Evolutionary conservation across 140 eudicot genomes (phyloP).

Genomic region (Anethum foeniculum): DNA sequence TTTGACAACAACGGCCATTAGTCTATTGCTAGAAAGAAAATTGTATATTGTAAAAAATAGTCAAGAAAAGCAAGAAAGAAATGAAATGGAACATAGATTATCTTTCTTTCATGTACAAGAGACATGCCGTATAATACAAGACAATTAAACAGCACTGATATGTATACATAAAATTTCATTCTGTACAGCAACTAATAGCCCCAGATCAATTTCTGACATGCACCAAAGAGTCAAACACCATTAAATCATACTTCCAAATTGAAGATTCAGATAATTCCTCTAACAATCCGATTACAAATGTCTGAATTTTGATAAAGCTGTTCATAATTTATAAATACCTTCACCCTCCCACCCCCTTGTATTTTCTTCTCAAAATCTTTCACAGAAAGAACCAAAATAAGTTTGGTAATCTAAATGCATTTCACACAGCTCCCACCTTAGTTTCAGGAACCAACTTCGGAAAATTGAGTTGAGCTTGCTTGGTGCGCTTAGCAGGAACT

Average conservation of each 20-base stretch:
- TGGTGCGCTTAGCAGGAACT: slow-evolving; percentile 45
- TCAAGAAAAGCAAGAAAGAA: background rate
- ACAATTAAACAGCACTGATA: background rate
- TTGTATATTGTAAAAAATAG: too few relatives aligned
- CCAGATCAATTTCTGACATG: background rate
- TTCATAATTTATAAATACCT: background rate
- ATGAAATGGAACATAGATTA: background rate
- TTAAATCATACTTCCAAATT: background rate
- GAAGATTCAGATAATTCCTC: background rate
- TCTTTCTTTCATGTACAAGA: background rate
- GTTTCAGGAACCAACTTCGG: slow-evolving; percentile 33
- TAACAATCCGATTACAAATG: background rate
- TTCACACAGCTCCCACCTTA: slow-evolving; percentile 27
- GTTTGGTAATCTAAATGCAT: background rate
- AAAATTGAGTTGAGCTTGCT: slow-evolving; percentile 55
- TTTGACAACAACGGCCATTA: background rate
- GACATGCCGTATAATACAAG: background rate
- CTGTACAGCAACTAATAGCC: slow-evolving; percentile 3
- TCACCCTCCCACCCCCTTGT: background rate
- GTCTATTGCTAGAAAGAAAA: background rate
- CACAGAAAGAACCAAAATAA: background rate
- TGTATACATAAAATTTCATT: background rate
- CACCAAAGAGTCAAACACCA: background rate
- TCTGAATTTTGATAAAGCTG: background rate
- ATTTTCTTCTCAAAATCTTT: background rate